Evolutionary conservation across 2,329 filamentous ascomycete genomes (phyloP).

Genomic region (Hypoxylon sp.): DNA sequence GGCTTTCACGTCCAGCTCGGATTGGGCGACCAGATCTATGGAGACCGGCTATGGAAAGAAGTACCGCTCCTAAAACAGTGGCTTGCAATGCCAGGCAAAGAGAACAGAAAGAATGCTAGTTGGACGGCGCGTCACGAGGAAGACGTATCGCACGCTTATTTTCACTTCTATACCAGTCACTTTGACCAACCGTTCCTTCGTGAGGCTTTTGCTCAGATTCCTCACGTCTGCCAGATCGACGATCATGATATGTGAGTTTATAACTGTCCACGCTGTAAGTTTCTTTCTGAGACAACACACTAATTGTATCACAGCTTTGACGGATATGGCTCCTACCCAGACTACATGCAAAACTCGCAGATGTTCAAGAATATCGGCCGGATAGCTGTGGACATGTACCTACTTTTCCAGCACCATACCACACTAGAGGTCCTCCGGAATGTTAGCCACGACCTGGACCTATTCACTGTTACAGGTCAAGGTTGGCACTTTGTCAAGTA

Average conservation of each 20-base stretch:
- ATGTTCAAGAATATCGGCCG: slow-evolving; percentile 99
- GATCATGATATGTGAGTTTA: slow-evolving; percentile 95
- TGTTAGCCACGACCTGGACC: slow-evolving; percentile 86
- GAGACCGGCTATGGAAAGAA: slow-evolving; percentile 95
- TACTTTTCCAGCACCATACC: slow-evolving; percentile 98
- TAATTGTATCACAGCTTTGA: slow-evolving; percentile 77
- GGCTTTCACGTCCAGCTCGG: slow-evolving; percentile 96
- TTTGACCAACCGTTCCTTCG: slow-evolving; percentile 96
- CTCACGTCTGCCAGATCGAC: slow-evolving; percentile 91
- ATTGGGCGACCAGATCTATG: slow-evolving; percentile 94
- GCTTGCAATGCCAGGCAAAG: slow-evolving; percentile 92
- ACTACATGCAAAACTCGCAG: slow-evolving; percentile 97
- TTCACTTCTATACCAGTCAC: slow-evolving; percentile 98
- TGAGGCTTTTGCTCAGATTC: slow-evolving; percentile 97
- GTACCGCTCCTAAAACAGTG: slow-evolving; percentile 94
- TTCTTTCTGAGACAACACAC: slow-evolving; percentile 3
- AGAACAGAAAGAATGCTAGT: slow-evolving; percentile 87
- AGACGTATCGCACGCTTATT: slow-evolving; percentile 95
- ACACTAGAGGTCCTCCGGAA: slow-evolving; percentile 94
- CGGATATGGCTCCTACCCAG: slow-evolving; percentile 95
- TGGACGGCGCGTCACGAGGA: slow-evolving; percentile 98
- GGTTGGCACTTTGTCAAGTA: slow-evolving; percentile 99
- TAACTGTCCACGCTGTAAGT: neutral
- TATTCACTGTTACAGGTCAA: slow-evolving; percentile 97
- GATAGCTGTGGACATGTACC: slow-evolving; percentile 96